phyloP scores from a whole-genome alignment of 768 basidiomycete genomes.

The Grammothele lineata region DNA sequence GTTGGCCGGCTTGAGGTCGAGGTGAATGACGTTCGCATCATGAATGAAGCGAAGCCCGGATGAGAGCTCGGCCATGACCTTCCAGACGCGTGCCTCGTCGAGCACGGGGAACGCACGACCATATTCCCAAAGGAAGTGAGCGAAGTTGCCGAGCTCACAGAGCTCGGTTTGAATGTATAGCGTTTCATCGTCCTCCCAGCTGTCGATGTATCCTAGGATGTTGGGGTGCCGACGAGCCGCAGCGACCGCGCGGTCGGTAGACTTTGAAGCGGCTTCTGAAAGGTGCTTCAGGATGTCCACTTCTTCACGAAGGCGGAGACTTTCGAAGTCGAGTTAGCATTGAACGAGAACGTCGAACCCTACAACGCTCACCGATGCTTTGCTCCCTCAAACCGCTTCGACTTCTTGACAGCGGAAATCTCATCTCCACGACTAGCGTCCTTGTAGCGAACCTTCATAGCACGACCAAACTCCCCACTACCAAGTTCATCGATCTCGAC shows the following conservation, averaged over 20 bases:
- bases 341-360: no score
- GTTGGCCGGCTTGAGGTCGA: conserved; percentile 97
- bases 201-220: conserved; percentile 85
- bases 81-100: conserved; percentile 94
- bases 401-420: conserved; percentile 90
- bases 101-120: conserved; percentile 79
- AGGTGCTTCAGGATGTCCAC: conserved; percentile 88
- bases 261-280: conserved; percentile 27
- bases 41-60: conserved; percentile 91
- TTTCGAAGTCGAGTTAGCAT: conserved; percentile 30
- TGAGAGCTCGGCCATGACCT: conserved; percentile 86
- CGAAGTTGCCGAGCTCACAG: conserved; percentile 90
- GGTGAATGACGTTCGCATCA: conserved; percentile 81
- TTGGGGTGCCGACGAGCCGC: conserved; percentile 57
- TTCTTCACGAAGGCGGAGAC: conserved; percentile 88
- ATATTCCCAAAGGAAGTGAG: conserved; percentile 87
- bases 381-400: conserved; percentile 85
- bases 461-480: conserved; percentile 90
- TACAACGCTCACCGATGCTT: conserved; percentile 72
- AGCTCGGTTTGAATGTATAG: conserved; percentile 93
- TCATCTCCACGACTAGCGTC: conserved; percentile 21
- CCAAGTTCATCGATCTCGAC: conserved; percentile 78
- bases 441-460: conserved; percentile 78
- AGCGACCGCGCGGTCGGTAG: conserved; percentile 24
- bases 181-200: conserved; percentile 90